Evolutionary conservation across 73 alveolate genomes (phyloP).

Genomic region (Tetrahymena thermophila): DNA sequence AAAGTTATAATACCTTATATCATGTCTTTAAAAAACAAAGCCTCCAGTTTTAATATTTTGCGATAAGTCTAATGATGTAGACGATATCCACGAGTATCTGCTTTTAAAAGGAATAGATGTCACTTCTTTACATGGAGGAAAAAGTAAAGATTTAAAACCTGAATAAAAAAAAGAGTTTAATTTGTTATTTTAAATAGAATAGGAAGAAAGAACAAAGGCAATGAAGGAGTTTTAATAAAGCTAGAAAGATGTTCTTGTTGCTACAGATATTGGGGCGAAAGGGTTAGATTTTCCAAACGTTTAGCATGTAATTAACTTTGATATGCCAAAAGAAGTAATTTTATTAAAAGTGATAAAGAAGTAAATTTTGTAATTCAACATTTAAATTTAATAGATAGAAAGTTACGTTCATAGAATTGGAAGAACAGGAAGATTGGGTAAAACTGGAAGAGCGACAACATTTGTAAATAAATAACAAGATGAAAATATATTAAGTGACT

Average conservation of each 20-base stretch:
- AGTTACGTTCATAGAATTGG: constrained; percentile 51
- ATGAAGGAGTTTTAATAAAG: constrained; percentile 61
- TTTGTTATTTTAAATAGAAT: constrained; percentile 11
- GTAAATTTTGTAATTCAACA: not conserved
- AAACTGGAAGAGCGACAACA: constrained; percentile 42
- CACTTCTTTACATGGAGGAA: constrained; percentile 54
- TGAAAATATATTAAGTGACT: constrained; percentile 24
- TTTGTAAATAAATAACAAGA: constrained; percentile 39
- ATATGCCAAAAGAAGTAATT: constrained; percentile 71
- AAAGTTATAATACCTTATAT: constrained; percentile 47
- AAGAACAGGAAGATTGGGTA: constrained; percentile 47
- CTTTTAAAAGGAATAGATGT: constrained; percentile 34
- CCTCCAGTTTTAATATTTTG: constrained; percentile 65
- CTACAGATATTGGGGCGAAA: constrained; percentile 86
- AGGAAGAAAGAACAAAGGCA: constrained; percentile 61
- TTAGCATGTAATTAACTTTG: constrained; percentile 78
- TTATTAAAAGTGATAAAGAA: not conserved
- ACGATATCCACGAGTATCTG: constrained; percentile 44
- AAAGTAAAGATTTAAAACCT: not conserved
- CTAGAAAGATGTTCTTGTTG: constrained; percentile 67
- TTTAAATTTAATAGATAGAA: constrained; percentile 31
- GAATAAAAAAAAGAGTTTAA: not conserved
- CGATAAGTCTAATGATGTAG: constrained; percentile 48
- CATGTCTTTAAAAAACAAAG: constrained; percentile 46
- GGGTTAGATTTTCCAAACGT: constrained; percentile 78